These are phyloP conservation scores for Penicillium salamii DNA, from an alignment of 495 filamentous ascomycete genomes.

Conservation along the genomic window DNA sequence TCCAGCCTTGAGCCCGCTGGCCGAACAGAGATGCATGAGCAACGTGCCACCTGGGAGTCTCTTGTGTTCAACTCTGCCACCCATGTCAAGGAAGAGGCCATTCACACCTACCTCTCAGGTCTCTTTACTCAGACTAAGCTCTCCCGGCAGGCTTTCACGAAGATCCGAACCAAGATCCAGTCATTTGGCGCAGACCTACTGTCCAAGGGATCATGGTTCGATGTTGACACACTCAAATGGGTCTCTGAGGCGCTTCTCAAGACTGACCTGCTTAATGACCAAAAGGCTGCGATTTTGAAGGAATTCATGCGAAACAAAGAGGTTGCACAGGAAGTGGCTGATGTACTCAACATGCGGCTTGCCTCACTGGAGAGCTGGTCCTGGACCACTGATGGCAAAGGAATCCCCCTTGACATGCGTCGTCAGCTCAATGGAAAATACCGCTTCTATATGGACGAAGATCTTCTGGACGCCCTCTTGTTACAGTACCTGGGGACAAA, in stretches of 20 bases:
- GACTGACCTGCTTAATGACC: constrained; percentile 56
- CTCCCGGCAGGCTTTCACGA: constrained; percentile 40
- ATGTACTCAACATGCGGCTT: constrained; percentile 68
- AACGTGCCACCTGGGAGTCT: constrained; percentile 53
- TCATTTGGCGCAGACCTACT: constrained; percentile 44
- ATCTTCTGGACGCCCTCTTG: constrained; percentile 63
- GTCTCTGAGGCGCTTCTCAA: constrained; percentile 52
- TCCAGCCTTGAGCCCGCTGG: constrained; percentile 36
- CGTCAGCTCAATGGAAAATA: constrained; percentile 62
- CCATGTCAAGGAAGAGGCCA: constrained; percentile 41
- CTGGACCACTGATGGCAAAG: constrained; percentile 48
- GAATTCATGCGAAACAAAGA: constrained; percentile 57
- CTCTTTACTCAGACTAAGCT: constrained; percentile 47
- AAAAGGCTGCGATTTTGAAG: constrained; percentile 55
- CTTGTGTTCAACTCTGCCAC: constrained; percentile 51
- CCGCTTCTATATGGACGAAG: constrained; percentile 63
- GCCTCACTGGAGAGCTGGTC: constrained; percentile 56
- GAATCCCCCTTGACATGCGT: constrained; percentile 56
- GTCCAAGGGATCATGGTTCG: constrained; percentile 30
- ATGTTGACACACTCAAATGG: constrained; percentile 43
- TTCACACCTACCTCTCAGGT: constrained; percentile 48
- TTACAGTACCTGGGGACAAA: constrained; percentile 62
- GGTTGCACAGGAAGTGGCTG: constrained; percentile 57
- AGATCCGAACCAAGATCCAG: constrained; percentile 40
- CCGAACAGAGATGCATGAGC: constrained; percentile 49